Evolutionary conservation across 1,284 basidiomycete species (phyloP), one percentile per base, ranked within the genome.

Genomic region (Cryptococcus amylolentus): DNA sequence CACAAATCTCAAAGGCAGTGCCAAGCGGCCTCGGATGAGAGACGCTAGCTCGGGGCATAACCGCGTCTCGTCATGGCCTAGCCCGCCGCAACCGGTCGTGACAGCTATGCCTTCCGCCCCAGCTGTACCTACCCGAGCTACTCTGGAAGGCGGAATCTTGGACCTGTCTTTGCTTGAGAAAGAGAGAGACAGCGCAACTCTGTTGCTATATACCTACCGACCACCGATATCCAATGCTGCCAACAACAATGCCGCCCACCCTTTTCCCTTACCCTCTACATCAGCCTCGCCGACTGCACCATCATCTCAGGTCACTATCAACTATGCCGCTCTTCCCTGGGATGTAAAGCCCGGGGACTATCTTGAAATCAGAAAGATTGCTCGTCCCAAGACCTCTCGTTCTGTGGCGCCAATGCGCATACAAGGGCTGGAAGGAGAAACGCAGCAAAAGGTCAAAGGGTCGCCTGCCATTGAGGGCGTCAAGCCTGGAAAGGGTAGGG

Each of bases 171-270:
- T 52, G 1, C 49, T 51, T 2, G 54, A 66, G 38, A 55, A 42
- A 37, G 60, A 61, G 20, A 57, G 48, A 41, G 60, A 61, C 16
- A 55, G 51, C 18, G 54, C 49, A 20, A 55, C 63, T 5, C 56
- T 65, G 16, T 52, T 55, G 23, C 47, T 73, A 27, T 72, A 74
- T 57, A 75, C 72, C 4, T 74, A 74, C 59, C 65, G 63, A 38
- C 68, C 72, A 10, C 12, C 47, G 31, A 13, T 49, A 13, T n/a
- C 16, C 41, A 8, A 26, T 46, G 9, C 27, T 46, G 18, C 16
- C 45, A 9, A 41, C 51, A 18, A 54, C 16, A 52, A 55, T 23
- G 35, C 62, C 12, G 50, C 48, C 45, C 70, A 63, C 51, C 63
- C 63, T 41, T 67, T 65, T 14, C 69, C 68, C 16, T 54, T 70